Percentiles rank a stretch among this genome's conserved stretches.
These are phyloP conservation scores for Polytrichum formosum DNA, from an alignment of 225 moss, liverwort and hornwort genomes.

Conservation along the genomic window DNA sequence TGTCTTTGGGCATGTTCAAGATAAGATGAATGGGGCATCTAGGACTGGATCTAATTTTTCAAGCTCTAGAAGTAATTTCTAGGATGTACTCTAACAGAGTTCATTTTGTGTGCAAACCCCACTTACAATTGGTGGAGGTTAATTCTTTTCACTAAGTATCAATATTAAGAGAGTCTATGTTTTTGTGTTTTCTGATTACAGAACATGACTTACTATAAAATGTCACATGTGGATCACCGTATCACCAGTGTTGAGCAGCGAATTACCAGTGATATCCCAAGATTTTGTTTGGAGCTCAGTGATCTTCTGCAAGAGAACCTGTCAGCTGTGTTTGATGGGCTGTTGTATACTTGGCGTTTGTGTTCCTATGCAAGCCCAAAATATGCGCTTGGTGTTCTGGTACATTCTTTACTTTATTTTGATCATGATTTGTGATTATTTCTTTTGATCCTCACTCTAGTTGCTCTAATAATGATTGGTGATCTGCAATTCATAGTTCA, in stretches of 20 bases:
- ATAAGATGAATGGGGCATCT: no score
- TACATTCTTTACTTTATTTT: constrained; percentile 19
- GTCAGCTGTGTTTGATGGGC: constrained; percentile 78
- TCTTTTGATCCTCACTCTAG: no score
- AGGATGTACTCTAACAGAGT: no score
- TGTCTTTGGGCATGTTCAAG: no score
- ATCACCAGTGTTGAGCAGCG: constrained; percentile 87
- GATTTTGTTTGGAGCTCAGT: constrained; percentile 84
- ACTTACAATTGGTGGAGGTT: no score
- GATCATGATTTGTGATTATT: no score
- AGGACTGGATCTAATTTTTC: no score
- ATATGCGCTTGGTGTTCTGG: constrained; percentile 92
- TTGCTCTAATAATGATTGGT: no score
- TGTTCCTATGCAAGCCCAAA: constrained; percentile 90
- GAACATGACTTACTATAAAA: constrained; percentile 99
- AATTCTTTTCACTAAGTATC: no score
- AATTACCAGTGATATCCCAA: constrained; percentile 93
- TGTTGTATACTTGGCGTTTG: constrained; percentile 92
- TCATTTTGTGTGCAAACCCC: no score
- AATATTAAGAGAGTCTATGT: background rate
- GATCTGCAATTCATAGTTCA: no score
- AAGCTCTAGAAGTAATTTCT: no score
- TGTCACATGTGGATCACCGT: constrained; percentile 95
- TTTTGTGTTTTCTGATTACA: constrained; percentile 30
- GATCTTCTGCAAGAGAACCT: constrained; percentile 93